Base-by-base conservation (phyloP, 1,284 basidiomycete genomes). In the Ceratobasidium sp. region DNA sequence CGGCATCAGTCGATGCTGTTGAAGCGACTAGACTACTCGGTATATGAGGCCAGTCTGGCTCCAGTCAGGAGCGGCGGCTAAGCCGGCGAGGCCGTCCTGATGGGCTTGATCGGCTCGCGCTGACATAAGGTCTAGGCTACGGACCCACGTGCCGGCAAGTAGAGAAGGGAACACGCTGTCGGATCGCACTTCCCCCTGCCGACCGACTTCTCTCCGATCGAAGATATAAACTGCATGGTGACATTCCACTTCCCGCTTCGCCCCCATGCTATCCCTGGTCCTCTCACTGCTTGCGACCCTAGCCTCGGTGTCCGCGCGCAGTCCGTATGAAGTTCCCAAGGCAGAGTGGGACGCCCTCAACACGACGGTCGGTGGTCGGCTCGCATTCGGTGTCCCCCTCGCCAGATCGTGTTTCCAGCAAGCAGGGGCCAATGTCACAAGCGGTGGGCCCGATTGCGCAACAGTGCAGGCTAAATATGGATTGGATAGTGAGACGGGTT, bases 311-410 rank as follows among this genome's bases (percentile, higher is more conserved):
- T 5, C 45, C 4, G 36, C 65, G 39, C 28, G 61, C 4, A 39
- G 61, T 52, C 46, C 34, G 1, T 59, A 36, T 32, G 67, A 45
- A 3, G n/a, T 71, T 4, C 26, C 67, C 14, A 57, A 58, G 28
- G 28, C 67, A 16, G 55, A 71, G 23, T 71, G 67, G 67, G 46
- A 48, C 45, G 41, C 28, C 32, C 57, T 71, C 32, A 71, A 71
- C 45, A 26, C 67, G 32, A 71, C 67, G 0, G 67, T 71, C 16
- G 67, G 67, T 23, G 67, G 67, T 0, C 23, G 67, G 10, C 30
- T 71, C 43, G 55, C 9, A 8, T n/a, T 21, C 10, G 67, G 67
- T 14, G 36, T 41, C 1, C 61, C 61, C 12, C 48, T 64, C 14
- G 50, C 65, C 21, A 43, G 53, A 34, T 36, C 50, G 23, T 69